Evolutionary conservation across 306 rosid genomes (phyloP).

Genomic region (Quercus aquifolioides): DNA sequence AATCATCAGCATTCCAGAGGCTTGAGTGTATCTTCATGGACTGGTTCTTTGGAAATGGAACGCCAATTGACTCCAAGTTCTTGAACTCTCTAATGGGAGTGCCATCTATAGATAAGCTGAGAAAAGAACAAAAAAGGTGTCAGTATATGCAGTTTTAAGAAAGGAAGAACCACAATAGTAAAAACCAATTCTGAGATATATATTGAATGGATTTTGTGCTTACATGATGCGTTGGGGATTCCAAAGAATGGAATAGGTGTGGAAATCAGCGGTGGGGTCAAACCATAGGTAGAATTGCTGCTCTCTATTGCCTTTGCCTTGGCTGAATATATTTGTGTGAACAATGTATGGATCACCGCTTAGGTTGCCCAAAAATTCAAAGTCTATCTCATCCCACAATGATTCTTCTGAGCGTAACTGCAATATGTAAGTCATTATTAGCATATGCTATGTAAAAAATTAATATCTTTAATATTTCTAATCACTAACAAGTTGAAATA

Average conservation of each 20-base stretch:
- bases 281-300: constrained; percentile 71
- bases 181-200: not conserved
- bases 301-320: constrained; percentile 71
- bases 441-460: not conserved
- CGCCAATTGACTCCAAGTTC: constrained; percentile 49
- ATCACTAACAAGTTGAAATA: too few species aligned
- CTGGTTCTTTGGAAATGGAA: constrained; percentile 48
- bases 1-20: constrained; percentile 66
- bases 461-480: too few species aligned
- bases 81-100: constrained; percentile 71
- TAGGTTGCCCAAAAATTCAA: constrained; percentile 67
- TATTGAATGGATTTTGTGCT: not conserved
- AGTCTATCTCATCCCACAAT: constrained; percentile 61
- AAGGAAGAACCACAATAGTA: not conserved
- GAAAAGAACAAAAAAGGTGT: not conserved
- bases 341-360: constrained; percentile 65
- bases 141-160: not conserved
- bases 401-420: constrained; percentile 37
- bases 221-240: constrained; percentile 54
- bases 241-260: constrained; percentile 70
- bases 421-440: not conserved
- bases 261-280: constrained; percentile 70
- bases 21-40: constrained; percentile 62
- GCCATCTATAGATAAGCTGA: constrained; percentile 64
- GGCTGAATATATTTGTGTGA: constrained; percentile 61